Evolutionary conservation across 2,329 filamentous ascomycete species (phyloP).

Genomic region (Microdochium bolleyi): DNA sequence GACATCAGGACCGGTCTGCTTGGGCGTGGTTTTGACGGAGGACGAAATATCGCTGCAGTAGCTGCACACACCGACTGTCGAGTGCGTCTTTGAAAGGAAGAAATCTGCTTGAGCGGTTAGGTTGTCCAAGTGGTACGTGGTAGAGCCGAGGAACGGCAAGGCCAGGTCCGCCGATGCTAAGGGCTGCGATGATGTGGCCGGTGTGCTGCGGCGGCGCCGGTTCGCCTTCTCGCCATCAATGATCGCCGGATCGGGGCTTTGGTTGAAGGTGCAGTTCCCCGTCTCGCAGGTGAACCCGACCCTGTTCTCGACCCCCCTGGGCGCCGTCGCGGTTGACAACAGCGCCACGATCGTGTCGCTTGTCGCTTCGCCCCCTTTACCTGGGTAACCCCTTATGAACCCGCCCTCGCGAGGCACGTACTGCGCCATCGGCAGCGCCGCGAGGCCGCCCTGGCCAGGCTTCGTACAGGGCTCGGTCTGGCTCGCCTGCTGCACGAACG

Average conservation of each 20-base stretch:
- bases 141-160: not conserved
- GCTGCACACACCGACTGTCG: not conserved
- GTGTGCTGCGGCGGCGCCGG: too few relatives aligned
- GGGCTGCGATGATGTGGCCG: too few relatives aligned
- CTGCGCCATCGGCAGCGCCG: not conserved
- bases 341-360: not conserved
- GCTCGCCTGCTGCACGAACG: not conserved
- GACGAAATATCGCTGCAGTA: not conserved
- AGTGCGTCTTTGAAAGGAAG: not conserved
- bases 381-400: not conserved
- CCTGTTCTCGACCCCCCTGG: not conserved
- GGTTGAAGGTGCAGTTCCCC: constrained; percentile 2
- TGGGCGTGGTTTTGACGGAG: not conserved
- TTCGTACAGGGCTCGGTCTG: not conserved
- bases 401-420: not conserved
- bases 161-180: not conserved
- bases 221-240: too few relatives aligned
- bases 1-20: not conserved
- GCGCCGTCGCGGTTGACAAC: not conserved
- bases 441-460: not conserved
- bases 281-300: not conserved
- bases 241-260: not conserved
- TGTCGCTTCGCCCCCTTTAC: not conserved
- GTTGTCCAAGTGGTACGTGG: not conserved
- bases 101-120: not conserved